These are phyloP conservation scores for Colletotrichum orbiculare DNA, from an alignment of 2,329 filamentous ascomycete species.

Conservation along the genomic window DNA sequence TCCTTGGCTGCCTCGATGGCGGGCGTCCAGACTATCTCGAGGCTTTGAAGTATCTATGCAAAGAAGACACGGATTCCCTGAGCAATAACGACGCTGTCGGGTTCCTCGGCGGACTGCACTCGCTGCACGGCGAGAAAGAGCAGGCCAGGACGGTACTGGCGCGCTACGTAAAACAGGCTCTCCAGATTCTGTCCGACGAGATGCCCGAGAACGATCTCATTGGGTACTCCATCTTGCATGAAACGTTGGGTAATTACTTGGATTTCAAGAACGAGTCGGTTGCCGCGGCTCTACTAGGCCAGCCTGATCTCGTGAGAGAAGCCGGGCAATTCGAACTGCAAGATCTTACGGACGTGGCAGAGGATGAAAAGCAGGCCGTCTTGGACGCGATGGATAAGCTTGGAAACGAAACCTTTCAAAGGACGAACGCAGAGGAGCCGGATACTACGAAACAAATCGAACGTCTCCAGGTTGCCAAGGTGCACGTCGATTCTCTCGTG, in stretches of 20 bases:
- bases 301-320: background rate
- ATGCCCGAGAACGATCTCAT: background rate
- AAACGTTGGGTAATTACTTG: background rate
- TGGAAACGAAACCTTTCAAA: too few species aligned
- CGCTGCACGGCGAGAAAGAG: background rate
- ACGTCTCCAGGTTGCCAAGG: too few species aligned
- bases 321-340: background rate
- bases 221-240: background rate
- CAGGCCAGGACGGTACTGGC: background rate
- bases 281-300: too few species aligned
- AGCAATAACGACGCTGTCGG: background rate
- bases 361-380: too few species aligned
- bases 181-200: conserved; percentile 2
- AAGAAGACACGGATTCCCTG: background rate
- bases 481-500: too few species aligned
- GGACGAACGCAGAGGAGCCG: too few species aligned
- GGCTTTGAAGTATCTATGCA: background rate
- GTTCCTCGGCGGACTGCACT: background rate
- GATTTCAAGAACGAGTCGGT: background rate
- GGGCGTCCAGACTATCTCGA: background rate
- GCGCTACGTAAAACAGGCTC: background rate
- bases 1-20: background rate
- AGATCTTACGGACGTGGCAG: background rate
- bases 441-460: too few species aligned
- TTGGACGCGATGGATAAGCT: too few species aligned